Percentiles rank a stretch among this genome's conserved stretches.
phyloP scores from a whole-genome alignment of 495 filamentous ascomycete genomes.

The Darksidea phi region DNA sequence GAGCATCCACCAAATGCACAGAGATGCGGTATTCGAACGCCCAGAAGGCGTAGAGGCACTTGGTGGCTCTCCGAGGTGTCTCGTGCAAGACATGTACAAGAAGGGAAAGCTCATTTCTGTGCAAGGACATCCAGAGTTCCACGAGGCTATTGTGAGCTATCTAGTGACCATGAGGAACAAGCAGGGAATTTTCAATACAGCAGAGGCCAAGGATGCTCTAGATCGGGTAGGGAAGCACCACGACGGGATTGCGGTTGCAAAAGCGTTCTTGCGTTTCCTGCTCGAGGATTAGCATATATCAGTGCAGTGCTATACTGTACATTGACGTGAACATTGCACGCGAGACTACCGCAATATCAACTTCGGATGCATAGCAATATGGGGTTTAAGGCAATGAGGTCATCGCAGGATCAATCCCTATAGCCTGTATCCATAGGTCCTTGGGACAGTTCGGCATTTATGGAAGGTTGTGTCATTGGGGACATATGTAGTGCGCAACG shows the following conservation, averaged over 20 bases:
- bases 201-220: constrained; percentile 64
- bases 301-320: no score
- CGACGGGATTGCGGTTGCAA: constrained; percentile 69
- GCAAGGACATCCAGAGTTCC: constrained; percentile 93
- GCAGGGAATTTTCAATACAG: constrained; percentile 64
- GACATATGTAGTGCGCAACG: neutral
- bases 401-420: no score
- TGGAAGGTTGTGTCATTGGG: neutral
- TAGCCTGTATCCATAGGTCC: no score
- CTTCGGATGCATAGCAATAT: no score
- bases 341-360: no score
- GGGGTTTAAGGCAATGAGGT: no score
- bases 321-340: no score
- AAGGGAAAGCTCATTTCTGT: constrained; percentile 68
- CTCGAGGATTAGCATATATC: constrained; percentile 48
- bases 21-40: constrained; percentile 68
- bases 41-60: constrained; percentile 63
- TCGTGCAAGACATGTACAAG: constrained; percentile 78
- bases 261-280: constrained; percentile 72
- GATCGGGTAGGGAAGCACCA: constrained; percentile 62
- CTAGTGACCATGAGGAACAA: constrained; percentile 60
- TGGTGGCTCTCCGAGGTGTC: constrained; percentile 64
- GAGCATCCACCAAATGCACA: constrained; percentile 88
- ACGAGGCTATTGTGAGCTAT: constrained; percentile 67
- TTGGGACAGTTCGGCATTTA: neutral